phyloP scores from a whole-genome alignment of 1,284 basidiomycete species.

The Heterobasidion occidentale region DNA sequence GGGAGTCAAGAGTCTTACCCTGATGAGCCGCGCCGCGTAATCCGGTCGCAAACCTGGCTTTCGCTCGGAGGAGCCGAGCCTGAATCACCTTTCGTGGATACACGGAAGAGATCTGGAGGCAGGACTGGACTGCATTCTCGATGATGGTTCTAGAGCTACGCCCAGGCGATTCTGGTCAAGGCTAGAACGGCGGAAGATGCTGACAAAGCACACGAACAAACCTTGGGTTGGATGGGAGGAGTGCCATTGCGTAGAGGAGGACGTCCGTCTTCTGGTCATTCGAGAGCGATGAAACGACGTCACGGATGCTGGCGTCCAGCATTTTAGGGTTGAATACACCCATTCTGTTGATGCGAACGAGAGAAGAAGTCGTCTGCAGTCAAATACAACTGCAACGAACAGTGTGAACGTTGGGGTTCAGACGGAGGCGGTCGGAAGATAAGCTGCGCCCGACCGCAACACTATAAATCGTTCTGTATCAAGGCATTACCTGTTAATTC shows the following conservation, averaged over 20 bases:
- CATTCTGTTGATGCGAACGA: conserved; percentile 22
- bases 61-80: conserved; percentile 56
- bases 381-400: too few relatives aligned
- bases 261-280: conserved; percentile 62
- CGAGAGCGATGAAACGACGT: conserved; percentile 46
- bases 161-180: conserved; percentile 8
- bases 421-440: too few relatives aligned
- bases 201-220: conserved; percentile 8
- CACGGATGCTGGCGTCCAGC: conserved; percentile 62
- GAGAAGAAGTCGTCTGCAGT: background rate
- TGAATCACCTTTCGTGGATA: conserved; percentile 45
- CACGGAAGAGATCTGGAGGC: conserved; percentile 48
- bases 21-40: conserved; percentile 55
- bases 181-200: conserved; percentile 7
- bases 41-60: conserved; percentile 51
- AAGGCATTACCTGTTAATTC: too few relatives aligned
- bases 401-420: too few relatives aligned
- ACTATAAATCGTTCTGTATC: too few relatives aligned
- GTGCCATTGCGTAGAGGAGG: conserved; percentile 52
- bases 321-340: conserved; percentile 67
- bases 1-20: conserved; percentile 32
- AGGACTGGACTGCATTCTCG: conserved; percentile 69
- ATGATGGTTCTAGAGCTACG: conserved; percentile 51
- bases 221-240: conserved; percentile 28
- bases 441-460: too few relatives aligned